These are phyloP conservation scores for Nakaseomyces sp. DNA, from an alignment of 1,139 yeast genomes.

Conservation along the genomic window DNA sequence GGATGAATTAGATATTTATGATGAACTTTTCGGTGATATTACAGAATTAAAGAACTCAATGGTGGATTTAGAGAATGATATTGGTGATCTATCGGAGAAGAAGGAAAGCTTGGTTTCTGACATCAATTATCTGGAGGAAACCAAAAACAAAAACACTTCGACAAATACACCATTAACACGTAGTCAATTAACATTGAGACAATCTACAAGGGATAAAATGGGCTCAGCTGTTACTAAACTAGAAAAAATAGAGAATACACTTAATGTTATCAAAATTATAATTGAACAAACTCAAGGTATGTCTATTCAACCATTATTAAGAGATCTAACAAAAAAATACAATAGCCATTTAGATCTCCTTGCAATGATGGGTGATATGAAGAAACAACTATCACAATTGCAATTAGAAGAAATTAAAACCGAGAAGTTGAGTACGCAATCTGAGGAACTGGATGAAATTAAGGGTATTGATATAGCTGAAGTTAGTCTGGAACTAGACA, in stretches of 20 bases:
- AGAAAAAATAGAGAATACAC: background rate
- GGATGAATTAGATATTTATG: conserved; percentile 2
- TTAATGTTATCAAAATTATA: background rate
- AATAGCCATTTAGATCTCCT: conserved; percentile 13
- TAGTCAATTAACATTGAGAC: background rate
- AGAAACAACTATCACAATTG: conserved; percentile 7
- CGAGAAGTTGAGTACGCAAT: conserved; percentile 7
- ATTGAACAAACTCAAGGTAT: background rate
- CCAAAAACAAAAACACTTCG: background rate
- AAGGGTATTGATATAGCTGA: conserved; percentile 18
- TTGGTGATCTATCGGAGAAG: background rate
- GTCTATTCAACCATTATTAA: conserved; percentile 13
- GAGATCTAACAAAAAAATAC: conserved; percentile 13
- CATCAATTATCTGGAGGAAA: background rate
- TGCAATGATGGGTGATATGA: conserved; percentile 16
- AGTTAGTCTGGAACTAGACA: conserved; percentile 20
- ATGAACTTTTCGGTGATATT: background rate
- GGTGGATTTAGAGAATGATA: background rate
- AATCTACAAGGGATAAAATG: conserved; percentile 1
- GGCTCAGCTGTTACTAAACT: background rate
- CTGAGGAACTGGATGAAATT: conserved; percentile 6
- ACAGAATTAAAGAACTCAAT: background rate
- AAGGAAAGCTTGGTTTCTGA: background rate
- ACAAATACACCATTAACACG: background rate
- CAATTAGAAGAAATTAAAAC: background rate